Evolutionary conservation across 345 rosid genomes (phyloP).

Genomic region (Rhodamnia rubescens): DNA sequence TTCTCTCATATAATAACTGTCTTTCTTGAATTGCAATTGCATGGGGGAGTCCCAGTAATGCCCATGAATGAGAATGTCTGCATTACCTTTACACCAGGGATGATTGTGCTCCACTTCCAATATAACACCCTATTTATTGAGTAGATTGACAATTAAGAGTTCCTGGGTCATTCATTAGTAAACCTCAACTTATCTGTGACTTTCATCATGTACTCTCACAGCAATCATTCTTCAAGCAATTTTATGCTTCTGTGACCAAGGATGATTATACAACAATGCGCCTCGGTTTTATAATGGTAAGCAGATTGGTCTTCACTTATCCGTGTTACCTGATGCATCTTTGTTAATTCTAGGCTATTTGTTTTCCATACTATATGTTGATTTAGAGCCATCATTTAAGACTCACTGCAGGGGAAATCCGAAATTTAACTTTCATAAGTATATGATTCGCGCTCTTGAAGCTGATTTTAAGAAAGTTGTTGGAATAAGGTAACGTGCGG

Average conservation of each 20-base stretch:
- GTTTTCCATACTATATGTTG: not conserved
- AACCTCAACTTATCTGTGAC: not conserved
- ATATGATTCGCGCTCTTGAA: constrained; percentile 81
- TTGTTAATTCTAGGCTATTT: not conserved
- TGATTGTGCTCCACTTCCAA: not conserved
- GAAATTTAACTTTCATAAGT: constrained; percentile 71
- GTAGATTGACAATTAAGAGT: not conserved
- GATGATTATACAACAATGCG: constrained; percentile 77
- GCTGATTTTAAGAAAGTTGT: constrained; percentile 95
- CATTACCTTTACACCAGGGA: not conserved
- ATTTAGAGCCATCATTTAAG: constrained; percentile 13
- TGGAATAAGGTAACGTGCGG: constrained; percentile 55
- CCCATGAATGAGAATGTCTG: not conserved
- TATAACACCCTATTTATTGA: not conserved
- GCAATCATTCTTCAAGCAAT: constrained; percentile 87
- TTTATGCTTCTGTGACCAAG: constrained; percentile 60
- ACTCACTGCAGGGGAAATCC: constrained; percentile 72
- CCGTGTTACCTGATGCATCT: not conserved
- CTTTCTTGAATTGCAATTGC: constrained; percentile 1
- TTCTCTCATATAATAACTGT: not conserved
- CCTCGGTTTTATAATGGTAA: constrained; percentile 74
- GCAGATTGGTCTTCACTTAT: not conserved
- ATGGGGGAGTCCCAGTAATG: not conserved
- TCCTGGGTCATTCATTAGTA: not conserved
- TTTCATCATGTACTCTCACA: not conserved